A percentile compares a stretch with the other conserved stretches of the same genome.
Evolutionary conservation across 768 basidiomycete genomes (phyloP).

Genomic region (Boletus pseudopeckii): DNA sequence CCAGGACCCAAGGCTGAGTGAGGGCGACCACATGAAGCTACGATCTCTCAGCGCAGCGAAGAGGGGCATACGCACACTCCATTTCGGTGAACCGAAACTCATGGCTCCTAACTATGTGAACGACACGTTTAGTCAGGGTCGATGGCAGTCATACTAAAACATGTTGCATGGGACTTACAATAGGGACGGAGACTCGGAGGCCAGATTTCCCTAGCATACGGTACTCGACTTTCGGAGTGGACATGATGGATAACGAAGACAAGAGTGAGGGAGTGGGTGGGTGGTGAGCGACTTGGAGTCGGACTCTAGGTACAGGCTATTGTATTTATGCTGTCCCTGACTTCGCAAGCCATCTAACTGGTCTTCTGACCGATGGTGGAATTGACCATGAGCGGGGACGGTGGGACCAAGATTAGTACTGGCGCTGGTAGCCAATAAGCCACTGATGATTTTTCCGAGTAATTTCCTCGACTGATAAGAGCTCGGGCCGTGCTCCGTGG

Average conservation of each 20-base stretch:
- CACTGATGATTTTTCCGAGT: neutral
- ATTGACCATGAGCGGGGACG: neutral
- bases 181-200: conserved; percentile 33
- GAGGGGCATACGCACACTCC: conserved; percentile 19
- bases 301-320: neutral
- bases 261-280: neutral
- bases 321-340: neutral
- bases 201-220: conserved; percentile 27
- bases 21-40: neutral
- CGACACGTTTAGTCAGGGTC: neutral
- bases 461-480: neutral
- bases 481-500: neutral
- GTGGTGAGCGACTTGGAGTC: neutral
- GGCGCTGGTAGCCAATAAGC: neutral
- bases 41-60: neutral
- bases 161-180: conserved; percentile 15
- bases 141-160: neutral
- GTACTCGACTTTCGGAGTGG: conserved; percentile 20
- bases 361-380: neutral
- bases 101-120: conserved; percentile 23
- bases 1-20: conserved; percentile 24
- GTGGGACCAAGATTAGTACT: neutral
- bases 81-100: conserved; percentile 28
- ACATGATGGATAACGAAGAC: neutral
- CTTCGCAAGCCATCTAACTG: neutral